Evolutionary conservation across 164 flowering plant species (phyloP), one percentile per base, ranked within the genome.

Genomic region (Magnolia officinalis): DNA sequence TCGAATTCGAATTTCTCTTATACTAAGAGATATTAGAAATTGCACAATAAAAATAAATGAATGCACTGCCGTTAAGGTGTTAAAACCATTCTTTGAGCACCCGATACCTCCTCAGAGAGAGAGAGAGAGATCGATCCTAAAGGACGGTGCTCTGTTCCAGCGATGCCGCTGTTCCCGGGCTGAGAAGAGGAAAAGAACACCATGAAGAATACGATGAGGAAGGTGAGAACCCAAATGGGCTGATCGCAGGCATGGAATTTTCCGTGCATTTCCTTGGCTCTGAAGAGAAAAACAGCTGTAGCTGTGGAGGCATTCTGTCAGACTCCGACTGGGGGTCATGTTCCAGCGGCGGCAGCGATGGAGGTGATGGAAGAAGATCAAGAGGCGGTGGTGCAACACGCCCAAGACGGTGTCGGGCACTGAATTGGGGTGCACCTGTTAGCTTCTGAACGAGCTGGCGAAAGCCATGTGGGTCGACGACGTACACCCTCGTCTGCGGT

Each of bases 381-480:
- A 79, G 73, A 6, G 81, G 79, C 9, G 78, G 80, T 7, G 83
- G 85, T 6, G 82, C 81, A 78, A 67, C 59, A 26, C 72, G 59
- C 61, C 76, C 80, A 20, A 76, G 83, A 49, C 81, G 80, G 3
- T 24, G 20, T 1, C n/a, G 67, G 18, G 76, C 26, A 18, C 19
- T 67, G 61, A 71, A 29, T 10, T 76, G 68, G 0, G 80, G 72
- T 63, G 74, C 76, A 0, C 84, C 82, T 0, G 88, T 86, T 7
- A 86, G 83, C 77, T 75, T 73, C 74, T 86, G 87, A 8, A 86
- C 87, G 16, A 81, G 80, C 59, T 80, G 64, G 69, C 75, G 77
- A 75, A 86, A 86, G 74, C 82, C 73, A 2, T 9, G 45, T 9
- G 85, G 63, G 1, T 82, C 81, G 23, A 86, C 88, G 10, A 72